A percentile compares a stretch with the other conserved stretches of the same genome.
phyloP scores from a whole-genome alignment of 176 grass and related monocot genomes.

The Thinopyrum elongatum region DNA sequence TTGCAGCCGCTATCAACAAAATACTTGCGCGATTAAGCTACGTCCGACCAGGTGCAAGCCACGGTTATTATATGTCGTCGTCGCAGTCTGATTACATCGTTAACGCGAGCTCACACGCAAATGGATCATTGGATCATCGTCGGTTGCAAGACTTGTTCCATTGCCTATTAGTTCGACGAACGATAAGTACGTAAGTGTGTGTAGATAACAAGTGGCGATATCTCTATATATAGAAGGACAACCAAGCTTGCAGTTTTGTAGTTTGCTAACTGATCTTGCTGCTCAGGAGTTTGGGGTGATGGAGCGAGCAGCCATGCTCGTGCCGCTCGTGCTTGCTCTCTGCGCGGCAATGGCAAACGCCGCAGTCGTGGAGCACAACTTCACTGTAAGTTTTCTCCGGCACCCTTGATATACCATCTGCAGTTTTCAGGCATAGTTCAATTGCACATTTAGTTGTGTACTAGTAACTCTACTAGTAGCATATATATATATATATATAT shows the following conservation, averaged over 20 bases:
- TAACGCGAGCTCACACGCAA: not conserved
- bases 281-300: not conserved
- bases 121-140: not conserved
- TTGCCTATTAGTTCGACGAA: not conserved
- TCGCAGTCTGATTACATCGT: conserved; percentile 20
- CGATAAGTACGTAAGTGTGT: not conserved
- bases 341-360: conserved; percentile 1
- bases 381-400: conserved; percentile 25
- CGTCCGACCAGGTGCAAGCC: not conserved
- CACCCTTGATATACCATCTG: not conserved
- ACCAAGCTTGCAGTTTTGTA: not conserved
- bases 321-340: conserved; percentile 9
- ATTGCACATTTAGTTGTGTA: not conserved
- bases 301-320: not conserved
- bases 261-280: not conserved
- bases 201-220: not conserved
- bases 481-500: too few species aligned
- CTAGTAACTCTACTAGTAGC: too few species aligned
- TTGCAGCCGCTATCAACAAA: not conserved
- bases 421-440: too few species aligned
- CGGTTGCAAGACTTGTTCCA: not conserved
- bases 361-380: conserved; percentile 35
- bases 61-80: not conserved
- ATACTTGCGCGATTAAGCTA: not conserved
- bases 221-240: not conserved